Evolutionary conservation across 1,139 yeast genomes (phyloP), one percentile per base, ranked within the genome.

Genomic region (Saccharomyces uvarum): DNA sequence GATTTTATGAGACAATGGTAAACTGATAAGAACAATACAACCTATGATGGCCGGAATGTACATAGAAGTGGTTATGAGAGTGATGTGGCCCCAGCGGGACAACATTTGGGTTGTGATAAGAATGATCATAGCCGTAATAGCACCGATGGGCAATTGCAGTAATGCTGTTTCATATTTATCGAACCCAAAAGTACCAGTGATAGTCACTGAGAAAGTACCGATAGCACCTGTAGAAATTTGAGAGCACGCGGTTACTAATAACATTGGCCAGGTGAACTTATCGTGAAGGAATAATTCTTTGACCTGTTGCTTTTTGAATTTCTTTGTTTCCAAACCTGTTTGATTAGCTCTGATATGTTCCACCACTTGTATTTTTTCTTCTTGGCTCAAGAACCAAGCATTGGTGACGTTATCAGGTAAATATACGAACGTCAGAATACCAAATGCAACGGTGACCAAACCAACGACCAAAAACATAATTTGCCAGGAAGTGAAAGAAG

Each of bases 291-390:
- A 63, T 4, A 77, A 71, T 60, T 77, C 81, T 52, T 69, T 70
- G 38, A 82, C 71, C 62, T 84, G 89, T 33, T 76, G 67, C 64
- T 62, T 67, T 61, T 84, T 83, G 69, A 81, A 79, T 50, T 75
- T 75, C 57, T 73, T 75, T 61, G 78, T 79, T 49, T 84, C 86
- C 56, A 81, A 75, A 32, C 88, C 88, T 56, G 76, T 76, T 57
- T 76, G 75, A 62, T 77, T 77, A n/a, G 67, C 70, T 52, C 76
- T 70, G 69, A 83, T 78, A 53, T 79, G 75, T 55, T 80, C 80
- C 49, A 81, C 73, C 13, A 78, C 77, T 60, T 77, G 69, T 55
- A 76, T 64, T 69, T 78, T 80, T 58, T 84, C 87, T 33, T 75
- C 74, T 13, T 73, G 76, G 27, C 70, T 71, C 54, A 81, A 70